Evolutionary conservation across 2,329 filamentous ascomycete genomes (phyloP).

Genomic region (Ciborinia camelliae): DNA sequence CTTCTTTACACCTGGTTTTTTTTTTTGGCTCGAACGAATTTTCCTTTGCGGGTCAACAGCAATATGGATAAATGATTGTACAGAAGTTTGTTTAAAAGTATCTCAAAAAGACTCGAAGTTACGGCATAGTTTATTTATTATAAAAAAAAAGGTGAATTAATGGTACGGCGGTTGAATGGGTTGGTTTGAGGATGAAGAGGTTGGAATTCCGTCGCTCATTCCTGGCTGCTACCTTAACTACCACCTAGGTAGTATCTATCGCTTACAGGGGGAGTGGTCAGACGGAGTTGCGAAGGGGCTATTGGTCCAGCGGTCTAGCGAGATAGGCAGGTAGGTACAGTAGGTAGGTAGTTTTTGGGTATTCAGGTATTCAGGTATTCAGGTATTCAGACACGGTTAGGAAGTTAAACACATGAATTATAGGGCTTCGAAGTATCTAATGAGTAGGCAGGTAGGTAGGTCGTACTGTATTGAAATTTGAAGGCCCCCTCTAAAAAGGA

Average conservation of each 20-base stretch:
- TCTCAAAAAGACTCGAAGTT: neutral
- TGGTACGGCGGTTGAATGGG: conserved; percentile 3
- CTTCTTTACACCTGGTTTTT: conserved; percentile 13
- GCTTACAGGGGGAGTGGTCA: conserved; percentile 12
- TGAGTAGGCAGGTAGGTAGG: no score
- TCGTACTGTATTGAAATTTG: no score
- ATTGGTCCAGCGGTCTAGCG: neutral
- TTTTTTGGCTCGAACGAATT: conserved; percentile 15
- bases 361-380: neutral
- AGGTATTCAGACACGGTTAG: no score
- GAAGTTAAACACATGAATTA: neutral
- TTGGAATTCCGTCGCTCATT: conserved; percentile 16
- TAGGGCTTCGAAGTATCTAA: neutral
- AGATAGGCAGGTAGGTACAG: no score
- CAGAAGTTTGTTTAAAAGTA: neutral
- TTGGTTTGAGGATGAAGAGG: conserved; percentile 3
- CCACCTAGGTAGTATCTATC: neutral
- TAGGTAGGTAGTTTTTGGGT: neutral
- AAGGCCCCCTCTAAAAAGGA: no score
- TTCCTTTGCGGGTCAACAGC: conserved; percentile 15
- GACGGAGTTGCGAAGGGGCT: conserved; percentile 3
- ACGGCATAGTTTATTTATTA: neutral
- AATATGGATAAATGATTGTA: conserved; percentile 6
- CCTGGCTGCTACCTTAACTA: neutral
- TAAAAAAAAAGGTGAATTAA: neutral